Base-by-base conservation (phyloP, 2,329 filamentous ascomycete genomes). In the Polytolypa hystricis region DNA sequence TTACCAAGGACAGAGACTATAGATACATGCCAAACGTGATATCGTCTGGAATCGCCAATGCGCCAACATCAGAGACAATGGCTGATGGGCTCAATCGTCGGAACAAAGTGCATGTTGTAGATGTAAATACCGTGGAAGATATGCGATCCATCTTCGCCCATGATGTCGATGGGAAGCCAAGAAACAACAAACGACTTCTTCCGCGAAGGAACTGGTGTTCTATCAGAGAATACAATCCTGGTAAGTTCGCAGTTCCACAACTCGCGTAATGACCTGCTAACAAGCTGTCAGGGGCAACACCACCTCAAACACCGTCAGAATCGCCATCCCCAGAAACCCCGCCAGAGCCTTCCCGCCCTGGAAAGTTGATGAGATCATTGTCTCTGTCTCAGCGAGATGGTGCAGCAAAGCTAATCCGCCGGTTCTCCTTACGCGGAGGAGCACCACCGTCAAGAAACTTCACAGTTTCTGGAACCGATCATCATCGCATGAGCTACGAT, bases 11-110 rank as follows among this genome's bases (percentile, higher is more conserved):
- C 61, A 79, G 78, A 47, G 91, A 98, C 56, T 87, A 91, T 52
- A 74, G 91, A 43, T 98, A 98, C 56, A 98, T 98, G 81, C 84
- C 86, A 4, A 98, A 98, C 51, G 65, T 98, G 41, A 78, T 96
- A 47, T 93, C 86, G 1, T 95, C 87, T 0, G 86, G 87, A 9
- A 96, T 98, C 54, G 89, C 82, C 49, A 95, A 98, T 54, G 79
- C 81, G 10, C 91, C 93, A 4, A 84, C 87, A 12, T 81, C 87
- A 0, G 83, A 91, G 35, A 67, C 93, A 52, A 72, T 96, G 66
- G 85, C 85, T 4, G 89, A 98, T 57, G 74, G 93, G 35, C 71
- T 98, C 42, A 95, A 96, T 65, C 91, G 83, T 65, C 77, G 91
- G 18, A 95, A 95, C 66, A 95, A 75, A 42, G 58, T 77, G 17